These are phyloP conservation scores for Knoxia roxburghii DNA, from an alignment of 257 asterid species.

Conservation along the genomic window DNA sequence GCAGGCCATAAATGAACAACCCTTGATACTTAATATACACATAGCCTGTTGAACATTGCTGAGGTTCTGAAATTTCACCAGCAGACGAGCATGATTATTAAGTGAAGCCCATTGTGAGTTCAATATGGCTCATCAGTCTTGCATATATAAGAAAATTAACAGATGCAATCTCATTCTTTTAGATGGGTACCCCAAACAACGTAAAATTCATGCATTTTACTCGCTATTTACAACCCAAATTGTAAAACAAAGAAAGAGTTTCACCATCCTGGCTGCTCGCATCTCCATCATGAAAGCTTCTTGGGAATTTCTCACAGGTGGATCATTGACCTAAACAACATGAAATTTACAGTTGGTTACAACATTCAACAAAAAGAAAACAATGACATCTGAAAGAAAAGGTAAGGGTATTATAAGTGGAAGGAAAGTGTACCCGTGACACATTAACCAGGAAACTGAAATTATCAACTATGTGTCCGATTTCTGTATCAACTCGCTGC, in stretches of 20 bases:
- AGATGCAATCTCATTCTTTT: background rate
- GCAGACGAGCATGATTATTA: background rate
- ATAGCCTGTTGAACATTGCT: too few relatives aligned
- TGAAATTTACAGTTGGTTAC: background rate
- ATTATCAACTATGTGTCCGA: conserved; percentile 78
- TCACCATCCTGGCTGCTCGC: conserved; percentile 88
- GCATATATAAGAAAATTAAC: background rate
- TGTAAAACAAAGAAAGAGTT: background rate
- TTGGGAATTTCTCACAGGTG: conserved; percentile 73
- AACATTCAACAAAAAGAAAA: background rate
- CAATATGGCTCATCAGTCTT: background rate
- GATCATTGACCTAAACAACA: conserved; percentile 38
- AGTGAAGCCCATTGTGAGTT: background rate
- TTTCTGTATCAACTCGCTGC: conserved; percentile 79
- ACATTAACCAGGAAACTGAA: conserved; percentile 68
- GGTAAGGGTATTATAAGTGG: background rate
- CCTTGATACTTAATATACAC: too few relatives aligned
- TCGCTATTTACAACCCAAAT: background rate
- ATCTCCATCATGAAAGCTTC: conserved; percentile 96
- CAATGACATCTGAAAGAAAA: background rate
- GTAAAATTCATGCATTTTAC: background rate
- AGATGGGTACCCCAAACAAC: background rate
- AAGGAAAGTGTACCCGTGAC: conserved; percentile 51
- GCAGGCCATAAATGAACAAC: too few relatives aligned
- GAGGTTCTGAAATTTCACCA: background rate